These are phyloP conservation scores for Saturnispora saitoi DNA, from an alignment of 805 yeast species.

Conservation along the genomic window DNA sequence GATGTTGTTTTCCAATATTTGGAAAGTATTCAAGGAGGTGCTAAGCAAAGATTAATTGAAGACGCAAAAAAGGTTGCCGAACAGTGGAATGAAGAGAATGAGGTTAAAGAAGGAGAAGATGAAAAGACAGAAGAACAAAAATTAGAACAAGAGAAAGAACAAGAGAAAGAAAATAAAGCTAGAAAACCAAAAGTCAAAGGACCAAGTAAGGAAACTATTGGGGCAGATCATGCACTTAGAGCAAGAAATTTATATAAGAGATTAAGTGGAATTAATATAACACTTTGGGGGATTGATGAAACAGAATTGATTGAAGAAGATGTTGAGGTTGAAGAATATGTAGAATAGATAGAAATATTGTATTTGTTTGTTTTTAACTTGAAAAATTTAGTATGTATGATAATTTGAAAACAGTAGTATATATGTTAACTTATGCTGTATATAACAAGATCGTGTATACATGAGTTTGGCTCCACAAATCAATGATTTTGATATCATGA, in stretches of 20 bases:
- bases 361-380: no score
- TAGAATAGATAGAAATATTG: constrained; percentile 3
- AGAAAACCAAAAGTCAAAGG: background rate
- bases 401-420: no score
- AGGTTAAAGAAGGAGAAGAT: constrained; percentile 14
- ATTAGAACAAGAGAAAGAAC: background rate
- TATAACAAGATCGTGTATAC: no score
- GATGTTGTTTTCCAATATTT: constrained; percentile 43
- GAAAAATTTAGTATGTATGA: no score
- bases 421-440: no score
- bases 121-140: background rate
- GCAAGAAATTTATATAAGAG: constrained; percentile 11
- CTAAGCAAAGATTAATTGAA: constrained; percentile 46
- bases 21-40: constrained; percentile 61
- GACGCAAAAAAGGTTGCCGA: constrained; percentile 40
- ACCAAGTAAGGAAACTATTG: constrained; percentile 1
- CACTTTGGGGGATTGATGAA: constrained; percentile 7
- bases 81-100: constrained; percentile 42
- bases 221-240: constrained; percentile 11
- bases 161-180: background rate
- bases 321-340: constrained; percentile 15
- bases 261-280: constrained; percentile 1
- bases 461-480: no score
- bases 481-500: background rate
- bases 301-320: constrained; percentile 10